phyloP scores from a whole-genome alignment of 2,329 filamentous ascomycete species.

The Conoideocrella luteorostrata region DNA sequence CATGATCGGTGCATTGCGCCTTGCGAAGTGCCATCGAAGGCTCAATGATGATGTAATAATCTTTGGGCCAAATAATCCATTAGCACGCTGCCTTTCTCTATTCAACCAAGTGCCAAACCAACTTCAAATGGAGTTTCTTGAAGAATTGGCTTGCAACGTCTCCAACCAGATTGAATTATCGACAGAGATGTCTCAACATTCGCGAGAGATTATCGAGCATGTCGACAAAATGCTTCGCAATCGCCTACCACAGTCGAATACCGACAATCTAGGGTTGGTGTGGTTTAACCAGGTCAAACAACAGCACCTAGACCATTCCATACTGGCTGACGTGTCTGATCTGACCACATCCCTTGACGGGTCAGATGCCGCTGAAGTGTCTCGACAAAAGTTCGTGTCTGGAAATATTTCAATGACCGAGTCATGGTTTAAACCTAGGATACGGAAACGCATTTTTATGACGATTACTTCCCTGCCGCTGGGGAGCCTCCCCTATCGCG shows the following conservation, averaged over 20 bases:
- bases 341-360: not conserved
- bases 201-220: not conserved
- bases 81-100: not conserved
- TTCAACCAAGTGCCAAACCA: not conserved
- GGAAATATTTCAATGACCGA: not conserved
- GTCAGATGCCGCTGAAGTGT: not conserved
- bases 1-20: not conserved
- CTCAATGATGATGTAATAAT: not conserved
- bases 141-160: not conserved
- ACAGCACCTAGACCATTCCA: not conserved
- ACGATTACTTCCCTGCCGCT: not conserved
- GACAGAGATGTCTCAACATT: not conserved
- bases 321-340: not conserved
- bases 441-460: too few species aligned
- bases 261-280: not conserved
- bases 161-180: not conserved
- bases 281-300: not conserved
- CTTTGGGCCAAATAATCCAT: not conserved
- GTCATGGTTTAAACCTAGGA: too few species aligned
- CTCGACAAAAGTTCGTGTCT: not conserved
- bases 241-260: not conserved
- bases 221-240: not conserved
- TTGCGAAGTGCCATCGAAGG: not conserved
- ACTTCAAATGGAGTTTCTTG: not conserved
- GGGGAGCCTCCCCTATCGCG: not conserved